Base-by-base conservation (phyloP, 768 basidiomycete species). In the Pholiota microspora region DNA sequence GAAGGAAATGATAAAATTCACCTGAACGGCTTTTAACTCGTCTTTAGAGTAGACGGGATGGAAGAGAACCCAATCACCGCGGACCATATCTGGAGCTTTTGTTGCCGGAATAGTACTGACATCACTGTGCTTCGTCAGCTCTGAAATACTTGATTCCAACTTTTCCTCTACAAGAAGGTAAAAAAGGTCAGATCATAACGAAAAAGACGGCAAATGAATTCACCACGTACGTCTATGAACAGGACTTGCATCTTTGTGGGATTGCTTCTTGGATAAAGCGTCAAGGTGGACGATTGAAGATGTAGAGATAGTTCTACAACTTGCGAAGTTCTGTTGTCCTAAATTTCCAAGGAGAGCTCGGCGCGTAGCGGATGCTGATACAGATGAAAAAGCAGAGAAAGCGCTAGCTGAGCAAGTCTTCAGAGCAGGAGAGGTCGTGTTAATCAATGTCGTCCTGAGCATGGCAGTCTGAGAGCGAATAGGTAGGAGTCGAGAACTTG, bases 61-160 rank as follows among this genome's bases (percentile, higher is more conserved):
- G 66, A 94, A 92, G 1, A 97, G 73, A 9, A 96, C 92, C 92
- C 94, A 97, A 62, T 91, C 89, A 2, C 90, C 90, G 35, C 75
- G 78, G 47, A 84, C 68, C 65, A 77, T 78, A 2, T 76, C 72
- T 2, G 83, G 83, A 12, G 83, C 71, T 23, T 42, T 42, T 21
- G 10, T 9, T 12, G 18, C 40, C 23, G 40, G 40, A 42, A 10
- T 23, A 4, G 83, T 82, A 66, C 77, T 80, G 53, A 77, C 75
- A 1, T 78, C 79, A 63, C 73, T 77, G 24, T 68, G 68, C 54
- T 72, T 71, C 4, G 75, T 76, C 59, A 81, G 65, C 12, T 29
- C 57, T 27, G 66, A 62, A 25, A 59, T 49, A 18, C 49, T 40
- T 32, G 55, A 58, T 8, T 51, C 48, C 35, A 59, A 46, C 49